A percentile compares a stretch with the other conserved stretches of the same genome.
Conservation (phyloP, 192 early-diverging fungal species). For the Entophlyctis helioformis region DNA sequence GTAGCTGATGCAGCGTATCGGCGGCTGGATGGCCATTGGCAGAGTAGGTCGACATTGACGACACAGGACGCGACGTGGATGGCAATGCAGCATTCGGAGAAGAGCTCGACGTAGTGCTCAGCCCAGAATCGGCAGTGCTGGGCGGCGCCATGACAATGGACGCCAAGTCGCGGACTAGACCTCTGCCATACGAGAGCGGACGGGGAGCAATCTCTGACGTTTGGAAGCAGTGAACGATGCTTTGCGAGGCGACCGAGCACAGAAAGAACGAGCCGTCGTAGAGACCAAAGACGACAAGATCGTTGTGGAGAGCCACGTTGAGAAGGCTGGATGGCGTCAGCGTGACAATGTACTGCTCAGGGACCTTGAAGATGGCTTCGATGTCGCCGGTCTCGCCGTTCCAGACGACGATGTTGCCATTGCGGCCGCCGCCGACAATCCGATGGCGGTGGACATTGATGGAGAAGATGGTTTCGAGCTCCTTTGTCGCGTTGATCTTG, state of each 20-base stretch:
- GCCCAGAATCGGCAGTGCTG: too few species aligned
- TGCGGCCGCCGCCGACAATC: slow-evolving; percentile 16
- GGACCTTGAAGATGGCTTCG: slow-evolving; percentile 8
- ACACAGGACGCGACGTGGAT: too few species aligned
- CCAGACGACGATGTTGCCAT: slow-evolving; percentile 21
- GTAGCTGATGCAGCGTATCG: too few species aligned
- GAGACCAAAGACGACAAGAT: slow-evolving; percentile 18
- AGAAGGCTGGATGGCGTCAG: slow-evolving; percentile 13
- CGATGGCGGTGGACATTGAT: slow-evolving; percentile 23
- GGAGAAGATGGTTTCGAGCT: slow-evolving; percentile 22
- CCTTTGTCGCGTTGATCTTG: slow-evolving; percentile 11
- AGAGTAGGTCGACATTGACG: too few species aligned
- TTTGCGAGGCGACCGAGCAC: neutral
- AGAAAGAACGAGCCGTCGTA: slow-evolving; percentile 16
- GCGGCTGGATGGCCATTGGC: too few species aligned
- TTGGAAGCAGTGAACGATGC: too few species aligned
- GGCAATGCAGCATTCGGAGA: too few species aligned
- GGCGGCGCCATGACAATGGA: too few species aligned
- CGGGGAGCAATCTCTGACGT: too few species aligned
- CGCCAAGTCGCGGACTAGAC: too few species aligned
- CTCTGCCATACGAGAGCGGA: too few species aligned
- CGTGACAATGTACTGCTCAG: slow-evolving; percentile 7
- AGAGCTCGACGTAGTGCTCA: too few species aligned
- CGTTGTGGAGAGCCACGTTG: slow-evolving; percentile 22
- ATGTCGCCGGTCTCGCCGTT: slow-evolving; percentile 13